phyloP scores from a whole-genome alignment of 768 basidiomycete species.

The Phallus indusiatus region DNA sequence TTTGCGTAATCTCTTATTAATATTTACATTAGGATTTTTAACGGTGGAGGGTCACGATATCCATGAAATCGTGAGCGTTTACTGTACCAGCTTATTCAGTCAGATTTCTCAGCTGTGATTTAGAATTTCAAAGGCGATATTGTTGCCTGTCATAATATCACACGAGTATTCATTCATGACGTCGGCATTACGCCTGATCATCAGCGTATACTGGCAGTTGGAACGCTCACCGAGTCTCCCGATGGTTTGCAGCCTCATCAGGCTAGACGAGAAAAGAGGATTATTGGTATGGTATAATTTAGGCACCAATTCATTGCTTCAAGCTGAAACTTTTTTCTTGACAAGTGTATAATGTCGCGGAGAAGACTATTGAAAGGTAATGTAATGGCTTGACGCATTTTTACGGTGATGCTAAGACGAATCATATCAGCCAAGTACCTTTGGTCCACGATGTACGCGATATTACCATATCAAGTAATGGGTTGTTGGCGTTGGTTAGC shows the following conservation, averaged over 20 bases:
- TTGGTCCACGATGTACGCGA: slow-evolving; percentile 66
- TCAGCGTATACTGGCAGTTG: slow-evolving; percentile 56
- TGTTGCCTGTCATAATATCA: slow-evolving; percentile 48
- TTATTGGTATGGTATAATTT: slow-evolving; percentile 44
- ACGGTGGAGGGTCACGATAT: slow-evolving; percentile 60
- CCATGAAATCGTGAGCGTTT: slow-evolving; percentile 44
- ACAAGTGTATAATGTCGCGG: slow-evolving; percentile 58
- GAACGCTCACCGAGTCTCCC: slow-evolving; percentile 53
- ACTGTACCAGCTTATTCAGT: not conserved
- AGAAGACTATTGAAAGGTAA: slow-evolving; percentile 59
- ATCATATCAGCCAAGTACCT: slow-evolving; percentile 48
- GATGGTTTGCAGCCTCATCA: slow-evolving; percentile 59
- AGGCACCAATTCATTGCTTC: not conserved
- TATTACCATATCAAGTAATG: slow-evolving; percentile 53
- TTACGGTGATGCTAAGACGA: not conserved
- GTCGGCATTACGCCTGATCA: slow-evolving; percentile 62
- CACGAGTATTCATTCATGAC: slow-evolving; percentile 56
- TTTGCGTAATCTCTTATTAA: not conserved
- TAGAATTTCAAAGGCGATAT: slow-evolving; percentile 55
- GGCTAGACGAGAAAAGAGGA: slow-evolving; percentile 62
- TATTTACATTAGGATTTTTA: slow-evolving; percentile 43
- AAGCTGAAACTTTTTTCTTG: not conserved
- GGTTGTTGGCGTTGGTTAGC: slow-evolving; percentile 56
- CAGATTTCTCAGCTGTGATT: not conserved
- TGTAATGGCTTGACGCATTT: not conserved